phyloP scores from a whole-genome alignment of 345 rosid species.

The Brassica nigra region DNA sequence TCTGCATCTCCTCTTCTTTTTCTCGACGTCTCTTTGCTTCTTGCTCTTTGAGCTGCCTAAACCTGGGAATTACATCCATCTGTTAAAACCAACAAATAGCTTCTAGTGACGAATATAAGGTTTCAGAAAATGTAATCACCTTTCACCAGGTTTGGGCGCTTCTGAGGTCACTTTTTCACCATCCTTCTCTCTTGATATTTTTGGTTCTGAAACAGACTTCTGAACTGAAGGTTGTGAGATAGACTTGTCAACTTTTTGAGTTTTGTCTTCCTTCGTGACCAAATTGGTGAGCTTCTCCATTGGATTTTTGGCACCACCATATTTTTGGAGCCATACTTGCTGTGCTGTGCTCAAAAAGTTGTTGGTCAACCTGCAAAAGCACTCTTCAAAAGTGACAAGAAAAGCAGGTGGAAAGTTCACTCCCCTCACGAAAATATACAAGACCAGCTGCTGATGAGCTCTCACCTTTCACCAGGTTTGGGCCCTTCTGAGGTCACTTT shows the following conservation, averaged over 20 bases:
- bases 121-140: constrained; percentile 38
- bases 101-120: neutral
- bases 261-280: constrained; percentile 48
- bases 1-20: constrained; percentile 65
- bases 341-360: constrained; percentile 86
- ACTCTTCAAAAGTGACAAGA: constrained; percentile 20
- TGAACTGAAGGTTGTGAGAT: constrained; percentile 41
- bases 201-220: constrained; percentile 50
- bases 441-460: constrained; percentile 14
- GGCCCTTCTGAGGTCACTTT: constrained; percentile 56
- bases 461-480: constrained; percentile 89
- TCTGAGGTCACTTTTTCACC: constrained; percentile 52
- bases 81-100: constrained; percentile 27
- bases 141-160: constrained; percentile 76
- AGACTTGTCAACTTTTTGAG: constrained; percentile 44
- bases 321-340: constrained; percentile 93
- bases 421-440: constrained; percentile 1
- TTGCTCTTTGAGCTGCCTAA: constrained; percentile 77
- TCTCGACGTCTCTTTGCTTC: constrained; percentile 69
- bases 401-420: neutral
- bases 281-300: constrained; percentile 47
- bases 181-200: constrained; percentile 34
- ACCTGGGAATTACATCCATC: constrained; percentile 48
- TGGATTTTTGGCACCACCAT: constrained; percentile 74
- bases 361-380: constrained; percentile 75